Base-by-base conservation (phyloP, 345 rosid genomes). In the Pistacia atlantica region DNA sequence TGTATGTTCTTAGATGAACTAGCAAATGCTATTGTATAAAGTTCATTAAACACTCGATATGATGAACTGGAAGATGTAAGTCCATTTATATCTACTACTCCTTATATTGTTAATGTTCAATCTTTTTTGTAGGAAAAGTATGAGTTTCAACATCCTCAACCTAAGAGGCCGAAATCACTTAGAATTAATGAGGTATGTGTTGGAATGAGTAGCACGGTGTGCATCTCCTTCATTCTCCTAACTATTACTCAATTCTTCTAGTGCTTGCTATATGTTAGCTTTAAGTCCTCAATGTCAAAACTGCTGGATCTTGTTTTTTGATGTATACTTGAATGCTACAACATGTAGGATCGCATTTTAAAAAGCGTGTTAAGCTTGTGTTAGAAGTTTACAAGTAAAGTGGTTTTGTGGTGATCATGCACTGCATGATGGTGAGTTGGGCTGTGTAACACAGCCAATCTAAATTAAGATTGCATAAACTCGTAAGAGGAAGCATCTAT, bases 201-300 rank as follows among this genome's bases (percentile, higher is more conserved):
- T 38, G 99, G 99, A 79, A 95, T 95, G 99, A 95, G 99, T 83
- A 95, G 97, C 87, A 87, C 85, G 86, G 98, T 95, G 56, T 70
- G 90, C 67, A 67, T 82, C 89, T 80, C 71, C 38, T 64, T 81
- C 77, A 42, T 48, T 72, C 75, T 67, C 54, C 22, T 76, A 18
- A 14, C 65, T 59, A 60, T 75, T 57, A 49, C 49, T 68, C 2
- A 13, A 38, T 54, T 13, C 7, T 20, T 16, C 31, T 63, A 16
- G 46, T 31, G 25, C 46, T 13, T 66, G 28, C 10, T 8, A 37
- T 76, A 58, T 2, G 5, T 38, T 49, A 45, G 14, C 35, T 16
- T 22, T 46, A 10, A 59, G 56, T 59, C 22, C 3, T 16, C 54
- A 17, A 37, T n/a, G 52, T 14, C 37, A 5, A 14, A 72, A 56